Percentiles rank a stretch among this genome's conserved stretches.
Evolutionary conservation across 306 rosid species (phyloP).

Genomic region (Heteromeles arbutifolia): DNA sequence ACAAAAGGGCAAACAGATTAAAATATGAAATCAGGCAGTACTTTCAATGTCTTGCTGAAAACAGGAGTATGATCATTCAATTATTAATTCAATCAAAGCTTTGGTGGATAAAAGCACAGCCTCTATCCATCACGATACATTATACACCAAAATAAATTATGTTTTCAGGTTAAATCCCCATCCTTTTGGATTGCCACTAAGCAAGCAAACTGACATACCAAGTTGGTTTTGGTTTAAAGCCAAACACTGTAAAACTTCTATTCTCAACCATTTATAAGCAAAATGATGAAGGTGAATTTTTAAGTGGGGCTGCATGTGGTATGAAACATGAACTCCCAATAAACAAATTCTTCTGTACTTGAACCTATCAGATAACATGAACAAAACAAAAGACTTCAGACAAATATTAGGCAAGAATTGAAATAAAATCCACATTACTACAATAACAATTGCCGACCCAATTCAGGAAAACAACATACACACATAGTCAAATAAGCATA

Average conservation of each 20-base stretch:
- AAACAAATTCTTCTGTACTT: slow-evolving; percentile 40
- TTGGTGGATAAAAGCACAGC: neutral
- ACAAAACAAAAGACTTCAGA: neutral
- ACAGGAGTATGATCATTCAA: slow-evolving; percentile 8
- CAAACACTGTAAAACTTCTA: neutral
- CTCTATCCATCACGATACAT: neutral
- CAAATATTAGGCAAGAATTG: neutral
- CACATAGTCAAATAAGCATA: too few species aligned
- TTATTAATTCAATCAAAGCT: neutral
- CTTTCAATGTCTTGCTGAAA: neutral
- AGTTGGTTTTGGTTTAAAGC: neutral
- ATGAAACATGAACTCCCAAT: neutral
- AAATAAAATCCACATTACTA: neutral
- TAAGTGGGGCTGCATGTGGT: neutral
- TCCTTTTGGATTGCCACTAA: neutral
- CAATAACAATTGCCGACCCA: neutral
- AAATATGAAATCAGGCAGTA: too few species aligned
- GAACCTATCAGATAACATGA: slow-evolving; percentile 32
- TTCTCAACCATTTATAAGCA: neutral
- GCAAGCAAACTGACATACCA: neutral
- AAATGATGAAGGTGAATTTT: neutral
- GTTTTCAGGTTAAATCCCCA: neutral
- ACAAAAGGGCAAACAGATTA: slow-evolving; percentile 4
- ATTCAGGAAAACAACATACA: neutral
- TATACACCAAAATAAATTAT: neutral